Evolutionary conservation across 2,329 filamentous ascomycete genomes (phyloP).

Genomic region (Epichloe typhina): DNA sequence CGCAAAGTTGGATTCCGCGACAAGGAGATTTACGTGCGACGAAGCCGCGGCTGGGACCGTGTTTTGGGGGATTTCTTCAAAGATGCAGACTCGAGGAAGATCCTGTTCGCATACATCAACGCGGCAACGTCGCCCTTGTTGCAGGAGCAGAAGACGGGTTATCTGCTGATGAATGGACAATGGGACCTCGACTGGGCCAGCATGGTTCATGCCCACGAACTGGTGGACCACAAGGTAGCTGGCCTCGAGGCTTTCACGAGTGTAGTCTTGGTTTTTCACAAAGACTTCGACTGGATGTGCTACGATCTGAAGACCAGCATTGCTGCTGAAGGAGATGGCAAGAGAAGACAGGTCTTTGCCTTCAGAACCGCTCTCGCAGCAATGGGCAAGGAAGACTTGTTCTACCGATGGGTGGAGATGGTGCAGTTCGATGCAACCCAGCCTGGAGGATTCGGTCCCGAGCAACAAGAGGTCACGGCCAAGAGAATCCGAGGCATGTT

Average conservation of each 20-base stretch:
- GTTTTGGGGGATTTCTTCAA: conserved; percentile 40
- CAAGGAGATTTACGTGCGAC: conserved; percentile 68
- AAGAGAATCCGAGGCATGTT: conserved; percentile 66
- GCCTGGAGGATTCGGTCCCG: conserved; percentile 64
- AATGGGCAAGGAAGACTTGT: conserved; percentile 76
- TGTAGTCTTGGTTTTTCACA: conserved; percentile 54
- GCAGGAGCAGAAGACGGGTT: conserved; percentile 69
- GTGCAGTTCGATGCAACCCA: conserved; percentile 75
- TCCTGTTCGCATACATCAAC: conserved; percentile 49
- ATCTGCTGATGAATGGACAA: conserved; percentile 68
- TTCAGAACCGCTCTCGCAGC: conserved; percentile 65
- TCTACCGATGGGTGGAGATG: conserved; percentile 87
- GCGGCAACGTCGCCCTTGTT: conserved; percentile 56
- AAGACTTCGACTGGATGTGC: conserved; percentile 52
- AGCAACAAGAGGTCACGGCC: conserved; percentile 60
- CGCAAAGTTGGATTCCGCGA: conserved; percentile 62
- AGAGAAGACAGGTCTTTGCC: conserved; percentile 59
- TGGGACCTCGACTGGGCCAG: conserved; percentile 80
- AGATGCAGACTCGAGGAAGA: conserved; percentile 36
- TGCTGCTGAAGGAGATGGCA: conserved; percentile 44
- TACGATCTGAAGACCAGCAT: conserved; percentile 46
- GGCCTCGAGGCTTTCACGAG: conserved; percentile 56
- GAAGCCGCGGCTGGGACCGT: conserved; percentile 60
- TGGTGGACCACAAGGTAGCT: conserved; percentile 51
- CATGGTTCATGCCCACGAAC: conserved; percentile 60